Base-by-base conservation (phyloP, 768 basidiomycete genomes). In the Mycena floridula region DNA sequence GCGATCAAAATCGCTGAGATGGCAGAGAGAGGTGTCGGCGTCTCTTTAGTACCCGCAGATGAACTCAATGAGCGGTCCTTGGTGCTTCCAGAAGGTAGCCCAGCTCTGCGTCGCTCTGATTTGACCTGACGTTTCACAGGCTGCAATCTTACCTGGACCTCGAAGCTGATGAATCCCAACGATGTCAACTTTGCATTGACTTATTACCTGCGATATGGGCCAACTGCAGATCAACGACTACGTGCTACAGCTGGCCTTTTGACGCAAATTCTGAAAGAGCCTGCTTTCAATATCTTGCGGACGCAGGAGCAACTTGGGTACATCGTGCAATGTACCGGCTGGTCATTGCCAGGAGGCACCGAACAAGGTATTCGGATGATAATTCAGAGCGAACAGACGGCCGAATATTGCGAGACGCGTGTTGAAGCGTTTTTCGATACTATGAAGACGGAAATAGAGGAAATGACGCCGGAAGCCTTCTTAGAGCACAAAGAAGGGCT, bases 251-350 rank as follows among this genome's bases (percentile, higher is more conserved):
- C 83, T 20, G 66, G 80, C 2, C 73, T 99, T 12, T 79, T 97
- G 20, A 74, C 74, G 0, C 90, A 94, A 53, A 86, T 98, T 45
- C 72, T 94, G 27, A 70, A 76, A n/a, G 96, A 99, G 54, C 95
- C 94, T 1, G 78, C 87, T 8, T 99, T 98, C 65, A 83, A 95
- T 58, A 69, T 82, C 20, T 76, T 99, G 24, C 83, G 96, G 23
- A 97, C 94, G 3, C 83, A 90, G 59, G 91, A 98, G 58, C 96
- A 99, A 62, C 74, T 99, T 1, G 96, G 96, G 5, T 99, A 99
- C 60, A 74, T 96, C 35, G 94, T 96, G 26, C 76, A 72, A 7
- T 82, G 78, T 50, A 68, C 70, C 1, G 58, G 65, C 24, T 81
- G 77, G 76, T 59, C 68, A 8, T 61, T 85, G 35, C 58, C 74